Base-by-base conservation (phyloP, 2,329 filamentous ascomycete genomes). In the Pseudogymnoascus sp. region DNA sequence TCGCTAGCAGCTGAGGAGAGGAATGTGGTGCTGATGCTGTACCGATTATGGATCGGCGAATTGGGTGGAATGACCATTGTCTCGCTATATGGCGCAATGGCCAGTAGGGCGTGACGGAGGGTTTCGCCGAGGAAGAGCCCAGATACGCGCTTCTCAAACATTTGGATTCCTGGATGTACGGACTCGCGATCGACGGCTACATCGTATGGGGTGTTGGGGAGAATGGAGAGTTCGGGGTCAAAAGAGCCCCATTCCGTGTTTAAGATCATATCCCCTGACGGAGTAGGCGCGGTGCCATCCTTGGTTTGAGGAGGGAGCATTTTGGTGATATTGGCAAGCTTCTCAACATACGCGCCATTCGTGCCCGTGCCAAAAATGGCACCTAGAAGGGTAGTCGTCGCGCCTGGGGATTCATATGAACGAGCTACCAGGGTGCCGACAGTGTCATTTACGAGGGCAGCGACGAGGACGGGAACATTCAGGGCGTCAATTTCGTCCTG, bases 201-300 rank as follows among this genome's bases (percentile, higher is more conserved):
- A 73, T 99, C 95, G 78, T 91, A 97, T 0, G 85, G 79, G 0
- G 93, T 97, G 70, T 86, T 88, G 53, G 93, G 95, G 42, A 99
- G 82, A 19, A 96, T 89, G 69, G 88, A 90, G 68, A 97, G 85
- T 70, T 89, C 85, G 78, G 97, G 97, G 77, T 99, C 95, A 72
- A 99, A 99, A 64, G 91, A 96, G 66, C 95, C 95, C 95, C 95
- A 99, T 78, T 99, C 95, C 0, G 90, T 93, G 78, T 99, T 99
- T 77, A 99, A 84, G 64, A 99, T 91, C 95, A 99, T 99, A 70
- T 96, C 86, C 61, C 93, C 92, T 0, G 93, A 96, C 7, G 86
- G 86, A 59, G 80, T 81, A 76, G 97, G 91, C 69, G 89, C 95
- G 4, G 88, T 80, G 67, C 86, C 86, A 65, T 81, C 78, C 63